Conservation (phyloP, 2,329 filamentous ascomycete species). For the Graphilbum sp. region DNA sequence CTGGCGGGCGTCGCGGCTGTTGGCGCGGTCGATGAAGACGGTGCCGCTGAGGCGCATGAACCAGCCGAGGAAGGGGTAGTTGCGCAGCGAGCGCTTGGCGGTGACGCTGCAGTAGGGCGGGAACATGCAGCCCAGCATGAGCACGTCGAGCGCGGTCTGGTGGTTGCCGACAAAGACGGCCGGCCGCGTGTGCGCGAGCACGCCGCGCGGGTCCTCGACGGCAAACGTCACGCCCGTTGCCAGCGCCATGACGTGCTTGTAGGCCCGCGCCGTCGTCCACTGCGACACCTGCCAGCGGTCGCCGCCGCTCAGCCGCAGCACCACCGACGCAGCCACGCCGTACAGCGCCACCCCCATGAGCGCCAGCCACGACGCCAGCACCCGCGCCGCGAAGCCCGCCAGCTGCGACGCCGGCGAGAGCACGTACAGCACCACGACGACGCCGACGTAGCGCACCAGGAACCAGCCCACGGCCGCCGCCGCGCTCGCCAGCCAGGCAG, state of each 20-base stretch:
- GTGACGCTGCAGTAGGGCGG: conserved; percentile 86
- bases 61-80: conserved; percentile 76
- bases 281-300: conserved; percentile 52
- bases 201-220: conserved; percentile 48
- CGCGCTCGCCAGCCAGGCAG: background rate
- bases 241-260: conserved; percentile 62
- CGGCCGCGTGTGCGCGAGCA: conserved; percentile 51
- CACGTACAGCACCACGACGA: conserved; percentile 42
- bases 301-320: conserved; percentile 54
- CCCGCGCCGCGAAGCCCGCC: conserved; percentile 52
- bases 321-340: conserved; percentile 58
- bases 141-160: conserved; percentile 87
- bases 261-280: conserved; percentile 66
- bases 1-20: conserved; percentile 63
- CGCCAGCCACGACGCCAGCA: conserved; percentile 47
- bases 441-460: conserved; percentile 31
- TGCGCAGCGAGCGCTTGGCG: conserved; percentile 71
- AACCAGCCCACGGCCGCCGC: conserved; percentile 25
- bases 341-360: conserved; percentile 47
- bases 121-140: conserved; percentile 80
- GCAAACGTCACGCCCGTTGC: conserved; percentile 66
- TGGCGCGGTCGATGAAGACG: conserved; percentile 89
- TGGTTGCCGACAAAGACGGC: conserved; percentile 91
- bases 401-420: conserved; percentile 40
- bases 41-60: conserved; percentile 81